Base-by-base conservation (phyloP, 2,329 filamentous ascomycete species). In the Pseudocercospora eumusae region DNA sequence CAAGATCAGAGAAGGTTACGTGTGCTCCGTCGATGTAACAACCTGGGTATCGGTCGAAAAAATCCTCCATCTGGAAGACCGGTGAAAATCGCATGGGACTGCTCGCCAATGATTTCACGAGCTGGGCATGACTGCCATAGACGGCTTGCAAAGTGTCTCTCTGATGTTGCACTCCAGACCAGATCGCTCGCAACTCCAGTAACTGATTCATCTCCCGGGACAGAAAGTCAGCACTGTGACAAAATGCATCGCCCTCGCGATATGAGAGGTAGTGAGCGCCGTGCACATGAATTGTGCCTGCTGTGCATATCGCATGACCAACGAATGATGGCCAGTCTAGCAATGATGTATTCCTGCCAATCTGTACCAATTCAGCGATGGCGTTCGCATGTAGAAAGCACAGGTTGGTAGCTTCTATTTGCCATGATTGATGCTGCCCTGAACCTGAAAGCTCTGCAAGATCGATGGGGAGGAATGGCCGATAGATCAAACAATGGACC, bases 391-490 rank as follows among this genome's bases (percentile, higher is more conserved):
- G 92, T 18, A 93, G 79, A 73, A 88, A 95, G 75, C 92, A 96
- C 73, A 93, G 83, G 70, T 95, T 93, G 0, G 91, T 96, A 0
- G 92, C 91, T 73, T 96, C 91, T 53, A 96, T 93, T 73, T 96
- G 92, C 92, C 92, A 96, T 27, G 90, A 93, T 73, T 96, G 91
- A 68, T 96, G 90, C 70, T 96, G 91, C 1, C 90, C 90, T 0
- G 85, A 88, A 13, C 90, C 89, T 11, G 90, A 86, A 6, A 96
- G 83, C 74, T 96, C 92, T 23, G 88, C 85, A 3, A 96, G 81
- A 74, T 96, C 90, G 64, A 96, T 89, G 0, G 92, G 92, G 5
- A 96, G 80, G 75, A 96, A 96, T 0, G 91, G 91, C 15, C 92
- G 86, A 72, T 96, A 96, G 47, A 96, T 88, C 55, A 96, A 81